phyloP scores from a whole-genome alignment of 305 asterid species.

The Fraxinus ornus region DNA sequence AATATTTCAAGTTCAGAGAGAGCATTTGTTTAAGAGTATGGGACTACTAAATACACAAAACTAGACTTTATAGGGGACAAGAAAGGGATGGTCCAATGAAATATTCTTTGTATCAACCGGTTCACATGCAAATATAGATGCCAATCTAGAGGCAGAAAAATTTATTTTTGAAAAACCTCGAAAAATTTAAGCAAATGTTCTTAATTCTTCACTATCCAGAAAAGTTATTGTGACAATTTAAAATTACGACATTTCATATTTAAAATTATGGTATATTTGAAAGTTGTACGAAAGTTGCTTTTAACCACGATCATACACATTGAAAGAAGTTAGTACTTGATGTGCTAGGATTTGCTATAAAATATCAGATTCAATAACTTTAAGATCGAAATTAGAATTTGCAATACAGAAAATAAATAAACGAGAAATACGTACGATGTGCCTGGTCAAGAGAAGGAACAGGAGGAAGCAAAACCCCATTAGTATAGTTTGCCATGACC shows the following conservation, averaged over 20 bases:
- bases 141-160: background rate
- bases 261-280: background rate
- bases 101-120: background rate
- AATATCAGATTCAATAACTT: background rate
- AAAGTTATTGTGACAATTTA: background rate
- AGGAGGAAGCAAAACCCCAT: constrained; percentile 81
- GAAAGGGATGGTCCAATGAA: background rate
- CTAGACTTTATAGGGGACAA: background rate
- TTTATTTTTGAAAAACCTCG: background rate
- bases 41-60: background rate
- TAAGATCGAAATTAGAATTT: background rate
- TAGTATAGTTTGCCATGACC: constrained; percentile 93
- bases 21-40: background rate
- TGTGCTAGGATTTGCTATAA: background rate
- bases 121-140: constrained; percentile 13
- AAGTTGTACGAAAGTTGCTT: background rate
- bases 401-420: background rate
- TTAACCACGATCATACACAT: background rate
- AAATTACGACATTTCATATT: background rate
- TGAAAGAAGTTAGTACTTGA: background rate
- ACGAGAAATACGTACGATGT: constrained; percentile 50
- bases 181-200: background rate
- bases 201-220: background rate
- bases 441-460: constrained; percentile 70
- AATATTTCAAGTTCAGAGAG: background rate